Conservation (phyloP, 345 rosid genomes). For the Eucalyptus albens region DNA sequence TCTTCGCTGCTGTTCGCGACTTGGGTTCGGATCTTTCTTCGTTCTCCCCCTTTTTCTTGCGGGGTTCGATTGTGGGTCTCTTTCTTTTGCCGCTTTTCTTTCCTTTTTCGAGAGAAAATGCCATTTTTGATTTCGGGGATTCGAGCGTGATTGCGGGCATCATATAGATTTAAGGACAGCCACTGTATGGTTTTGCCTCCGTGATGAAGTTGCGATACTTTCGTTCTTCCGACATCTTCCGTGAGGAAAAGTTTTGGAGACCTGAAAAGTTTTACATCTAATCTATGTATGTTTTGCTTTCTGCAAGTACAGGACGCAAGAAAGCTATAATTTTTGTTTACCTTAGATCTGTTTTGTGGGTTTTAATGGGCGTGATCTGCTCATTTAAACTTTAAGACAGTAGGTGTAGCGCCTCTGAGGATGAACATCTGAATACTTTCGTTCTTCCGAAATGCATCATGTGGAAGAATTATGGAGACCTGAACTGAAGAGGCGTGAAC, state of each 20-base stretch:
- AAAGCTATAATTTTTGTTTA: not conserved
- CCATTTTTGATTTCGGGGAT: not conserved
- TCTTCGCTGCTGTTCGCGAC: not conserved
- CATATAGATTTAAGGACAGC: not conserved
- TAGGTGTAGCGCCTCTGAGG: not conserved
- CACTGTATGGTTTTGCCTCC: not conserved
- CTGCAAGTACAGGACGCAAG: not conserved
- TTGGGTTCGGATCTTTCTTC: not conserved
- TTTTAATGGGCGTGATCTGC: not conserved
- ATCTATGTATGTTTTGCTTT: not conserved
- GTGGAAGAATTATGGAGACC: not conserved
- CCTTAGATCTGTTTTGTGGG: not conserved
- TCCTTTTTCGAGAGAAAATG: not conserved
- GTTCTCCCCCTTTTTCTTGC: not conserved
- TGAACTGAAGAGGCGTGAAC: not conserved
- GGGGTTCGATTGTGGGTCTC: not conserved
- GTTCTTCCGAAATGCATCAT: slow-evolving; percentile 2
- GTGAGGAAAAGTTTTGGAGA: not conserved
- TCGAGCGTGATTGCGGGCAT: not conserved
- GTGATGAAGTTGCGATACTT: not conserved
- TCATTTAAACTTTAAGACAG: not conserved
- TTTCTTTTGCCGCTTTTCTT: not conserved
- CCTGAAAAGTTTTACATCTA: not conserved
- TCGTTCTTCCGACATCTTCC: not conserved
- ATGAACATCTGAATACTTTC: slow-evolving; percentile 1